These are phyloP conservation scores for Darksidea phi DNA, from an alignment of 495 filamentous ascomycete genomes.

Conservation along the genomic window DNA sequence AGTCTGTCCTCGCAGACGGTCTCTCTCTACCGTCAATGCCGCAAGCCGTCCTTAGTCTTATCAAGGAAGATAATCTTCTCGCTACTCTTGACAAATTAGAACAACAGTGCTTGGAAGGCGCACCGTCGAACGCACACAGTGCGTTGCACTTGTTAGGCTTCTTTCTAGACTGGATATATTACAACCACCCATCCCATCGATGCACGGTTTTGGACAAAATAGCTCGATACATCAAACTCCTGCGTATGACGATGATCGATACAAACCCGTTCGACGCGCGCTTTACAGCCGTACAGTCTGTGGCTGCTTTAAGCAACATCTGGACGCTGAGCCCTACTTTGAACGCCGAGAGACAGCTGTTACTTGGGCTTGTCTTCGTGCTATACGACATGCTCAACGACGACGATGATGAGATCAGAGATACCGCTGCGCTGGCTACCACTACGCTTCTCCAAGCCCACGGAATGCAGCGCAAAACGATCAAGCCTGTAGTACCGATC, in stretches of 20 bases:
- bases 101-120: constrained; percentile 7
- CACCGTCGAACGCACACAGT: constrained; percentile 26
- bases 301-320: constrained; percentile 12
- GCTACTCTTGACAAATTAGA: constrained; percentile 17
- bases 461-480: not conserved
- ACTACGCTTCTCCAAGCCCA: constrained; percentile 41
- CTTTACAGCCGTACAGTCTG: constrained; percentile 28
- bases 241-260: constrained; percentile 17
- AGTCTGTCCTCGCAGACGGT: constrained; percentile 6
- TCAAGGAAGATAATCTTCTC: not conserved
- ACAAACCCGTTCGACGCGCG: constrained; percentile 29
- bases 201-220: not conserved
- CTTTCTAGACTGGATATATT: constrained; percentile 23
- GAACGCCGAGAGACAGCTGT: not conserved
- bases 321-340: constrained; percentile 7
- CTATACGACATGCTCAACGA: constrained; percentile 72
- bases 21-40: not conserved
- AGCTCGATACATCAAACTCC: constrained; percentile 9
- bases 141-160: constrained; percentile 23
- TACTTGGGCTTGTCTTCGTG: constrained; percentile 39
- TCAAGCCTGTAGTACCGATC: constrained; percentile 44
- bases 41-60: not conserved
- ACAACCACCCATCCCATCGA: not conserved
- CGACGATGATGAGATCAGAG: constrained; percentile 85
- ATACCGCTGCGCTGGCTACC: constrained; percentile 56